These are phyloP conservation scores for Floccularia luteovirens DNA, from an alignment of 768 basidiomycete species.

Conservation along the genomic window DNA sequence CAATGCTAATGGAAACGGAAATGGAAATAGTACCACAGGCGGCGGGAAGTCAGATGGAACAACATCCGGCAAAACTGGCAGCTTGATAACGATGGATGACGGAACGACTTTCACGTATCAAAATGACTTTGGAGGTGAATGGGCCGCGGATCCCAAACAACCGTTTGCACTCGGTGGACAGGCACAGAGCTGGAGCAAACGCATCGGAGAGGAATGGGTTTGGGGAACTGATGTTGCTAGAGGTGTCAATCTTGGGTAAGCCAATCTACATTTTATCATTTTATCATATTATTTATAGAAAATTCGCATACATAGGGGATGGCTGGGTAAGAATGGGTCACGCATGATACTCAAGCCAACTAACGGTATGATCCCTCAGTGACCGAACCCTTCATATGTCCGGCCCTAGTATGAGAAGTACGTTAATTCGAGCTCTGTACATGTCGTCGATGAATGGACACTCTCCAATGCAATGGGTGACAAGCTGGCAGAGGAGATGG, in stretches of 20 bases:
- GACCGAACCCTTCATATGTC: conserved; percentile 73
- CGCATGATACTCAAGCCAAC: not conserved
- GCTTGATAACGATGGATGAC: conserved; percentile 58
- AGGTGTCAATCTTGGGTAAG: conserved; percentile 53
- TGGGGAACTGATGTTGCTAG: conserved; percentile 58
- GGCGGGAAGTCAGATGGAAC: conserved; percentile 4
- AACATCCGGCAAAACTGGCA: conserved; percentile 59
- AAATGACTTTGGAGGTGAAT: conserved; percentile 76
- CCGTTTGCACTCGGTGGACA: conserved; percentile 72
- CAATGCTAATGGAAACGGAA: conserved; percentile 6
- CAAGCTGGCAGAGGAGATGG: conserved; percentile 61
- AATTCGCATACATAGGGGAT: conserved; percentile 8
- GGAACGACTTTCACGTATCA: conserved; percentile 74
- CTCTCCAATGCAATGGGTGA: conserved; percentile 58
- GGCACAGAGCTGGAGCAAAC: conserved; percentile 73
- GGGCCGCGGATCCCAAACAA: conserved; percentile 64
- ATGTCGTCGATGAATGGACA: conserved; percentile 70
- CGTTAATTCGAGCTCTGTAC: conserved; percentile 26
- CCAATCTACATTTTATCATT: conserved; percentile 5
- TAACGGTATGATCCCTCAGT: conserved; percentile 20
- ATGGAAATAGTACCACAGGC: conserved; percentile 3
- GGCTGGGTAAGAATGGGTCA: not conserved
- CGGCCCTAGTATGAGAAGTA: conserved; percentile 66
- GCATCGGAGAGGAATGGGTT: conserved; percentile 66
- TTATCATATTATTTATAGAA: not conserved